A percentile compares a stretch with the other conserved stretches of the same genome.
These are phyloP conservation scores for Hemisphaericaspora subhashii DNA, from an alignment of 1,139 yeast species.

Conservation along the genomic window DNA sequence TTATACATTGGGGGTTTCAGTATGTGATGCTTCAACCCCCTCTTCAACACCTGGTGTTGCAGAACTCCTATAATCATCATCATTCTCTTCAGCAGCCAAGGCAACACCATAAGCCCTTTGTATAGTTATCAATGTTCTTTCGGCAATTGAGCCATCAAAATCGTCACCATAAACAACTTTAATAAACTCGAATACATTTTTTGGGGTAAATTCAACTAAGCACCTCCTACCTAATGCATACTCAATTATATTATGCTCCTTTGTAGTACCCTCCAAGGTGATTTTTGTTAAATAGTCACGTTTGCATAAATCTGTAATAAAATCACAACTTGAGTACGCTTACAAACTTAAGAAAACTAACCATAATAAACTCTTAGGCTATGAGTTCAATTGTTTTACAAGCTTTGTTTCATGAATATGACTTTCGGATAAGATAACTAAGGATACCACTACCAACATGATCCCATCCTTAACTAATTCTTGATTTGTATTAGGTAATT, in stretches of 20 bases:
- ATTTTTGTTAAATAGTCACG: constrained; percentile 32
- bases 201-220: constrained; percentile 35
- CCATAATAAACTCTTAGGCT: too few relatives aligned
- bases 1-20: constrained; percentile 1
- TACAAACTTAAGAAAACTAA: too few relatives aligned
- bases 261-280: constrained; percentile 14
- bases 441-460: constrained; percentile 24
- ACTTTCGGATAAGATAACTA: constrained; percentile 37
- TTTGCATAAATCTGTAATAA: constrained; percentile 32
- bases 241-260: constrained; percentile 19
- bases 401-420: constrained; percentile 31
- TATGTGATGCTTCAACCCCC: not conserved
- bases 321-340: too few relatives aligned
- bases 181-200: constrained; percentile 27
- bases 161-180: constrained; percentile 28
- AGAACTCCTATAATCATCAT: constrained; percentile 2
- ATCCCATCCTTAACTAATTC: constrained; percentile 35
- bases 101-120: constrained; percentile 25
- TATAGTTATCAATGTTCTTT: constrained; percentile 27
- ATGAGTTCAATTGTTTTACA: constrained; percentile 20
- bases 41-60: constrained; percentile 4
- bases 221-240: constrained; percentile 37
- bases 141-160: constrained; percentile 23
- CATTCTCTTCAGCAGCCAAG: constrained; percentile 8
- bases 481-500: constrained; percentile 21